Evolutionary conservation across 768 basidiomycete genomes (phyloP).

Genomic region (Psilocybe azurescens): DNA sequence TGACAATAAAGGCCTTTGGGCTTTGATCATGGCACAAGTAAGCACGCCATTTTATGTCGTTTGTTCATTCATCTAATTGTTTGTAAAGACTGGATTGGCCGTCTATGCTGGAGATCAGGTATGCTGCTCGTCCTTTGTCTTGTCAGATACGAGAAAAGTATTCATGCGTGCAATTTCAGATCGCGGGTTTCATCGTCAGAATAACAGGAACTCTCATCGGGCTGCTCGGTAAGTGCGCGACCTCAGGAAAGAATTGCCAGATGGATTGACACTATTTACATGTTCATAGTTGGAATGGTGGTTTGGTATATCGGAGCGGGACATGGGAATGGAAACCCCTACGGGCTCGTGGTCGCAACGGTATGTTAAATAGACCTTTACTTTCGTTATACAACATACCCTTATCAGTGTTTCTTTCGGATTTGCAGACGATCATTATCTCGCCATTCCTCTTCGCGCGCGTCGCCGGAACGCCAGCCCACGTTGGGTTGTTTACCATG

Average conservation of each 20-base stretch:
- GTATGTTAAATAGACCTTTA: constrained; percentile 28
- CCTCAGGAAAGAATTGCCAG: neutral
- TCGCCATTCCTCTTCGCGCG: constrained; percentile 43
- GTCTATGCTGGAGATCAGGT: constrained; percentile 52
- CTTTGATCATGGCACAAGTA: constrained; percentile 50
- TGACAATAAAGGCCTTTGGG: constrained; percentile 48
- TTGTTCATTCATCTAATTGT: neutral
- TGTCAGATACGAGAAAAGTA: neutral
- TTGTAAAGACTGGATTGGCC: constrained; percentile 37
- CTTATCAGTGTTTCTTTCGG: neutral
- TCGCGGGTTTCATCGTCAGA: constrained; percentile 39
- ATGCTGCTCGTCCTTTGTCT: neutral
- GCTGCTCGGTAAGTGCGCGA: constrained; percentile 33
- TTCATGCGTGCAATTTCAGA: constrained; percentile 21
- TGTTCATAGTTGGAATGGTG: constrained; percentile 38
- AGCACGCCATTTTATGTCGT: neutral
- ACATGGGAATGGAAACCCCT: constrained; percentile 41
- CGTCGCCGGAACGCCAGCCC: constrained; percentile 37
- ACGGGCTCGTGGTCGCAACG: constrained; percentile 46
- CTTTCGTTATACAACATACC: neutral
- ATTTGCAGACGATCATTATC: constrained; percentile 34
- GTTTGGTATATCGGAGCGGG: constrained; percentile 52
- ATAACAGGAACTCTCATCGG: constrained; percentile 39
- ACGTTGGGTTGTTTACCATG: constrained; percentile 44
- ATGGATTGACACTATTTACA: neutral